Percentiles rank a stretch among this genome's conserved stretches.
Evolutionary conservation across 768 basidiomycete genomes (phyloP).

Genomic region (Fibroporia radiculosa): DNA sequence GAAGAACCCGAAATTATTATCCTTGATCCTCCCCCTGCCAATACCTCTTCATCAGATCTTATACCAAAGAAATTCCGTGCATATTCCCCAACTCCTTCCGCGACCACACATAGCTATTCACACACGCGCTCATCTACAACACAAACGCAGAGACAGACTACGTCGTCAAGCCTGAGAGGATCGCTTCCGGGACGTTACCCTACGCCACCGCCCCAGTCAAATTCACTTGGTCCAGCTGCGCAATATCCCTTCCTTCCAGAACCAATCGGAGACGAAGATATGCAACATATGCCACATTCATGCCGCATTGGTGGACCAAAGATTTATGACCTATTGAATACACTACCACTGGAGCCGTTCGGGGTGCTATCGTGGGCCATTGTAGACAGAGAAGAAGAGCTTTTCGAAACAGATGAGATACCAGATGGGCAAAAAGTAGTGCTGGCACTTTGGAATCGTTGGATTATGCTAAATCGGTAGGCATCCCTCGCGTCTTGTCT

Average conservation of each 20-base stretch:
- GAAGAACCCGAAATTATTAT: not conserved
- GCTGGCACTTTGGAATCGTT: slow-evolving; percentile 69
- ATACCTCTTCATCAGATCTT: too few species aligned
- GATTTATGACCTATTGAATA: slow-evolving; percentile 56
- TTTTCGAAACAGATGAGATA: slow-evolving; percentile 65
- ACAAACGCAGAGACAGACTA: not conserved
- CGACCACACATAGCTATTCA: not conserved
- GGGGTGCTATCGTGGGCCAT: slow-evolving; percentile 66
- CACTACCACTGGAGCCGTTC: slow-evolving; percentile 49
- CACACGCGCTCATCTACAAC: not conserved
- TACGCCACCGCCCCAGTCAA: slow-evolving; percentile 13
- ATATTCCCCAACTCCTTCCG: slow-evolving; percentile 1
- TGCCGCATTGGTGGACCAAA: slow-evolving; percentile 61
- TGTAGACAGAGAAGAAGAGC: slow-evolving; percentile 66
- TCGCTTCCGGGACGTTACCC: slow-evolving; percentile 13
- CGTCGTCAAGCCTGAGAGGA: slow-evolving; percentile 2
- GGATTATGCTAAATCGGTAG: slow-evolving; percentile 60
- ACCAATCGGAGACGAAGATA: slow-evolving; percentile 1
- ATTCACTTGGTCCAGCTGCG: slow-evolving; percentile 17
- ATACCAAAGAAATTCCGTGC: slow-evolving; percentile 3
- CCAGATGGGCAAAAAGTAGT: slow-evolving; percentile 74
- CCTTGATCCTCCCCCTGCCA: not conserved
- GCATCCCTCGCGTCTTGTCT: slow-evolving; percentile 3
- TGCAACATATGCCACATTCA: slow-evolving; percentile 38
- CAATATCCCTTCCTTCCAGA: slow-evolving; percentile 15